Evolutionary conservation across 495 filamentous ascomycete species (phyloP), one percentile per base, ranked within the genome.

Genomic region (Aspergillus haitiensis): DNA sequence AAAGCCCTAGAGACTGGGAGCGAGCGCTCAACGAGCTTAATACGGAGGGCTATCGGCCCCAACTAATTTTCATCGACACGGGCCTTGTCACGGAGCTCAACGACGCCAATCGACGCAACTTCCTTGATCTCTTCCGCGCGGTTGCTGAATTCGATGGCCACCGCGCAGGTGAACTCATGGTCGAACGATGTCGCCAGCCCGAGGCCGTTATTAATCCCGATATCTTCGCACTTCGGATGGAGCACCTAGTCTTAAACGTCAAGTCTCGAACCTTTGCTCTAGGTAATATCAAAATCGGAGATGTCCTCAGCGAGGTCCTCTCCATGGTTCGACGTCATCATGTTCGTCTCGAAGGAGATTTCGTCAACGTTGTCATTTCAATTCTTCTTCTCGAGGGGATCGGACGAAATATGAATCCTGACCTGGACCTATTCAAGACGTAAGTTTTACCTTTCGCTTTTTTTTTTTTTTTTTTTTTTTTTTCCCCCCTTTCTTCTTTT

Each of bases 71-170:
- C 78, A 97, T 99, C 62, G 95, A 99, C 67, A 94, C 95, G 0
- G 95, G 95, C 8, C 86, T 99, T 7, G 93, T 98, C 9, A 99
- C 94, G 2, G 89, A 98, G 65, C 83, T 99, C 6, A 97, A 96
- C 66, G 84, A 84, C 1, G 84, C 70, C 2, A 98, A 99, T 65
- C 86, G 95, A 18, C 79, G 75, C 31, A 99, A 99, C 72, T 98
- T 99, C 70, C 81, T 99, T 7, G 94, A 96, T 64, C 85, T 99
- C 18, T 99, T 99, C 84, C 91, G 90, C 52, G 89, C 95, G 18
- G 83, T 99, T 40, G 95, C 95, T 7, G 93, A 97, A 67, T 99
- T 99, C 65, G 92, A 99, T 68, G 95, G 95, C 11, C 96, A 96
- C 70, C 90, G 90, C 63, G 93, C 94, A 3, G 95, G 95, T 0